Evolutionary conservation across 495 filamentous ascomycete species (phyloP).

Genomic region (Penicillium daleae): DNA sequence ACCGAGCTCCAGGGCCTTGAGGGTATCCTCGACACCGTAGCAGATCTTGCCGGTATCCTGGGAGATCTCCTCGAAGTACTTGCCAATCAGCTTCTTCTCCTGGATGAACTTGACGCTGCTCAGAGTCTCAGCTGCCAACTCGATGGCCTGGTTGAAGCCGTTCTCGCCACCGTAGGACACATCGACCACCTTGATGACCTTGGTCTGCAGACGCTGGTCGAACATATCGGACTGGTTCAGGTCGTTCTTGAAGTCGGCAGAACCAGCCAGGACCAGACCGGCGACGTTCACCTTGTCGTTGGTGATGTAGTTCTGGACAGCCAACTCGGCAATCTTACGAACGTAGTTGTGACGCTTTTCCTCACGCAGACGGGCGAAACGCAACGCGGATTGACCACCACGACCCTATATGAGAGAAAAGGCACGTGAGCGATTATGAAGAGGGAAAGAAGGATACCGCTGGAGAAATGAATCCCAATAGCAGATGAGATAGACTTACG

Average conservation of each 20-base stretch:
- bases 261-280: constrained; percentile 92
- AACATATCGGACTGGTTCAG: constrained; percentile 98
- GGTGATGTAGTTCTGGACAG: constrained; percentile 97
- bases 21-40: constrained; percentile 96
- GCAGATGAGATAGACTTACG: constrained; percentile 26
- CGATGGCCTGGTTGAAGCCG: constrained; percentile 99
- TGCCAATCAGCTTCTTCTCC: constrained; percentile 98
- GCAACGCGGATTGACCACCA: constrained; percentile 98
- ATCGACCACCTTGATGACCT: constrained; percentile 99
- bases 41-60: constrained; percentile 95
- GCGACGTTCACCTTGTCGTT: constrained; percentile 97
- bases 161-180: constrained; percentile 99
- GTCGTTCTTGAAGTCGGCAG: constrained; percentile 99
- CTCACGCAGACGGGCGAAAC: constrained; percentile 98
- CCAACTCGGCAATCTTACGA: constrained; percentile 95
- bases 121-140: constrained; percentile 91
- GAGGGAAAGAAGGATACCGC: background rate
- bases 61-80: constrained; percentile 98
- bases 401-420: constrained; percentile 57
- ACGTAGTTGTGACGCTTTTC: constrained; percentile 99
- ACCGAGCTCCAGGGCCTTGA: constrained; percentile 96
- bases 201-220: constrained; percentile 83
- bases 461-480: background rate
- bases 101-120: constrained; percentile 99
- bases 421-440: background rate